Evolutionary conservation across 2,329 filamentous ascomycete species (phyloP), one percentile per base, ranked within the genome.

Genomic region (Cladorrhinum sp.): DNA sequence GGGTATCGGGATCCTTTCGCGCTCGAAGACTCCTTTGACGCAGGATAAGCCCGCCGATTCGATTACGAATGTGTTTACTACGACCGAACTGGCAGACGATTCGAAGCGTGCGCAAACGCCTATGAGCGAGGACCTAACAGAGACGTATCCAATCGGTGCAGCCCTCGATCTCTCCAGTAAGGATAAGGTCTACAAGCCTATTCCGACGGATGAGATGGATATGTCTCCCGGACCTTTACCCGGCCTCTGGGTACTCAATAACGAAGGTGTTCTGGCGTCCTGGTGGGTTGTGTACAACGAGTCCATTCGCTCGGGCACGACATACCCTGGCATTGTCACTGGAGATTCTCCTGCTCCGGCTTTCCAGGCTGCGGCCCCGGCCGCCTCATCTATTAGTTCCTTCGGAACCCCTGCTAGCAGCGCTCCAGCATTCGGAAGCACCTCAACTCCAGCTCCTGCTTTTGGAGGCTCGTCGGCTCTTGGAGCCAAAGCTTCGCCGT

Each of bases 251-350:
- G 82, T 92, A 28, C 79, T 99, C 16, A 98, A 96, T 62, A 88
- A 96, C 66, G 91, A 97, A 70, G 95, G 95, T 65, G 77, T 96
- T 9, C 79, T 99, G 16, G 86, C 86, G 51, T 83, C 87, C 12
- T 99, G 94, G 92, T 97, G 94, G 91, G 77, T 98, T 49, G 84
- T 98, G 20, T 97, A 97, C 75, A 86, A 89, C 36, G 92, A 96
- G 48, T 92, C 94, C 1, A 87, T 99, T 63, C 85, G 88, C 62
- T 80, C 88, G 67, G 87, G 87, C 2, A 86, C 85, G 6, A 84
- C 85, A 0, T 98, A 92, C 73, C 83, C 88, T 46, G 90, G 89
- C 3, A 79, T 97, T 65, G 77, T 81, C 46, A 77, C 76, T 50
- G 78, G 77, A 30, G 77, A 79, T 59, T 64, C 69, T 28, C 61